A percentile compares a stretch with the other conserved stretches of the same genome.
These are phyloP conservation scores for Zostera marina DNA, from an alignment of 116 monocot genomes.

Conservation along the genomic window DNA sequence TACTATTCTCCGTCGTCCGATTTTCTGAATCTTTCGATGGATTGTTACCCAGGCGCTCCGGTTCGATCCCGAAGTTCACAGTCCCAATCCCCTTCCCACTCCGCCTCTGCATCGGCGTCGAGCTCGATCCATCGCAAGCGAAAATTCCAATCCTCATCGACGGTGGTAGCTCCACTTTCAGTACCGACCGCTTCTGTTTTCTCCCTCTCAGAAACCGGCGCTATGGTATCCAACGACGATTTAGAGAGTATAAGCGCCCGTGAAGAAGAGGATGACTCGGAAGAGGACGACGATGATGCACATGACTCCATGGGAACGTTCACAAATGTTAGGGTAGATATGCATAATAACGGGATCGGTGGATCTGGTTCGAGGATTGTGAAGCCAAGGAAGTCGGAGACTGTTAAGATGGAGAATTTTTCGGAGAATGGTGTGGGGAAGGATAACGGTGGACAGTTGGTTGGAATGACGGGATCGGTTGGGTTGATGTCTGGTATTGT, in stretches of 20 bases:
- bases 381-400: conserved; percentile 46
- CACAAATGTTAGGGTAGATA: conserved; percentile 58
- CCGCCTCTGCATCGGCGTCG: conserved; percentile 40
- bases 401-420: conserved; percentile 16
- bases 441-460: conserved; percentile 14
- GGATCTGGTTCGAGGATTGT: conserved; percentile 16
- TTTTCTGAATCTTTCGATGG: background rate
- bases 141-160: conserved; percentile 31
- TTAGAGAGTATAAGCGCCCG: conserved; percentile 46
- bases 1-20: too few relatives aligned
- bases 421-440: conserved; percentile 15
- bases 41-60: conserved; percentile 2
- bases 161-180: conserved; percentile 13
- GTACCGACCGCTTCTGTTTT: conserved; percentile 19
- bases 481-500: conserved; percentile 38
- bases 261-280: conserved; percentile 54
- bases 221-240: conserved; percentile 51
- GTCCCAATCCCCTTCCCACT: conserved; percentile 47
- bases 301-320: conserved; percentile 62
- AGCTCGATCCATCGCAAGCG: conserved; percentile 42
- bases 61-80: conserved; percentile 46
- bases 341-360: background rate
- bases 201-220: conserved; percentile 24
- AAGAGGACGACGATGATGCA: conserved; percentile 29
- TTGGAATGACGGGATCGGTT: conserved; percentile 11